phyloP scores from a whole-genome alignment of 2,329 filamentous ascomycete species.

The Paracorniculantispora psalliotae region DNA sequence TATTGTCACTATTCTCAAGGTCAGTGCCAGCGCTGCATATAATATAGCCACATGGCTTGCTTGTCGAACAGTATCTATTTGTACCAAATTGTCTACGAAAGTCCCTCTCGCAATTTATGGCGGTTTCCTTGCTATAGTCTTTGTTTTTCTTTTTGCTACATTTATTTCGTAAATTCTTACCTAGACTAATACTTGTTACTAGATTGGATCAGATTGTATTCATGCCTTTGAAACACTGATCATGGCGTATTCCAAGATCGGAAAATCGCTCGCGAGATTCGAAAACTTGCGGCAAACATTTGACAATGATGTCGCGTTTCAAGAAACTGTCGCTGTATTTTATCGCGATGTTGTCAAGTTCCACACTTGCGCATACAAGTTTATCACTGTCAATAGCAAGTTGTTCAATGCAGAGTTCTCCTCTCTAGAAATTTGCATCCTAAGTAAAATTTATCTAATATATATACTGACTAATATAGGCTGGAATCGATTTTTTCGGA shows the following conservation, averaged over 20 bases:
- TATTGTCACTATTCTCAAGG: slow-evolving; percentile 31
- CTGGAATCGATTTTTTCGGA: slow-evolving; percentile 31
- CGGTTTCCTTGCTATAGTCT: no score
- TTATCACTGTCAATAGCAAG: slow-evolving; percentile 32
- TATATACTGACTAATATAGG: slow-evolving; percentile 18
- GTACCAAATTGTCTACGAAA: no score
- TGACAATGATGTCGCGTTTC: slow-evolving; percentile 28
- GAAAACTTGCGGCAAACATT: slow-evolving; percentile 28
- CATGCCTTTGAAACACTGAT: slow-evolving; percentile 39
- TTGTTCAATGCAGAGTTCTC: no score
- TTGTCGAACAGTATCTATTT: no score
- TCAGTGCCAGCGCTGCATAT: neutral
- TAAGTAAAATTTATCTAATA: slow-evolving; percentile 9
- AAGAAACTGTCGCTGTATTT: slow-evolving; percentile 36
- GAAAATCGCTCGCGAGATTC: slow-evolving; percentile 34
- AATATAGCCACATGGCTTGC: neutral
- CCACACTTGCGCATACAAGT: slow-evolving; percentile 41
- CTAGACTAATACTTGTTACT: neutral
- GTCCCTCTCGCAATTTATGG: no score
- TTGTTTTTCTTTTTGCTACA: no score
- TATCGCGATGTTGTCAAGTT: slow-evolving; percentile 46
- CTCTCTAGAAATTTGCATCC: no score
- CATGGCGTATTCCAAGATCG: slow-evolving; percentile 35
- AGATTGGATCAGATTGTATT: slow-evolving; percentile 28
- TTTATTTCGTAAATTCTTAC: no score